These are phyloP conservation scores for Galerina marginata DNA, from an alignment of 768 basidiomycete genomes.

Conservation along the genomic window DNA sequence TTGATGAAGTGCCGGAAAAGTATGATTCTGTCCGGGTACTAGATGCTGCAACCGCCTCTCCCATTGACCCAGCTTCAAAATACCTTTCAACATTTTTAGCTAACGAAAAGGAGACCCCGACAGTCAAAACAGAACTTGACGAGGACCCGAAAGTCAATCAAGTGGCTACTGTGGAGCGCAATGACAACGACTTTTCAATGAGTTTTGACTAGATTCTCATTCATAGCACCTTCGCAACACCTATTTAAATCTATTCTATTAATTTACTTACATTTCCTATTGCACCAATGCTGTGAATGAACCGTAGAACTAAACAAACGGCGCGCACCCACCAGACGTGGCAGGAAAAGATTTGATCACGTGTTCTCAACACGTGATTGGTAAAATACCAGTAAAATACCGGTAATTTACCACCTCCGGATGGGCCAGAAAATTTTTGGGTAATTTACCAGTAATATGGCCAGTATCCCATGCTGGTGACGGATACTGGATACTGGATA, in stretches of 20 bases:
- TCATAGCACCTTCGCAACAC: background rate
- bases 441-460: no score
- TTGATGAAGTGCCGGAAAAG: background rate
- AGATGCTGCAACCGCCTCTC: background rate
- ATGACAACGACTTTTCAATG: background rate
- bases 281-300: background rate
- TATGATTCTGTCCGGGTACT: background rate
- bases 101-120: background rate
- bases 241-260: background rate
- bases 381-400: slow-evolving; percentile 1
- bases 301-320: background rate
- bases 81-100: background rate
- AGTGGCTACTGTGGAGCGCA: background rate
- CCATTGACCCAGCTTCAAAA: background rate
- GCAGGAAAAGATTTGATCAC: no score
- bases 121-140: background rate
- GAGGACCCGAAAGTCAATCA: background rate
- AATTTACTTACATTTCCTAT: background rate
- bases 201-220: background rate
- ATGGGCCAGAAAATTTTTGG: no score
- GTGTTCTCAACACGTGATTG: background rate
- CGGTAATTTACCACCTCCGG: background rate
- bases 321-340: no score
- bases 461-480: no score
- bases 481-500: no score